phyloP scores from a whole-genome alignment of 2,329 filamentous ascomycete genomes.

The Apiospora rasikravindrae region DNA sequence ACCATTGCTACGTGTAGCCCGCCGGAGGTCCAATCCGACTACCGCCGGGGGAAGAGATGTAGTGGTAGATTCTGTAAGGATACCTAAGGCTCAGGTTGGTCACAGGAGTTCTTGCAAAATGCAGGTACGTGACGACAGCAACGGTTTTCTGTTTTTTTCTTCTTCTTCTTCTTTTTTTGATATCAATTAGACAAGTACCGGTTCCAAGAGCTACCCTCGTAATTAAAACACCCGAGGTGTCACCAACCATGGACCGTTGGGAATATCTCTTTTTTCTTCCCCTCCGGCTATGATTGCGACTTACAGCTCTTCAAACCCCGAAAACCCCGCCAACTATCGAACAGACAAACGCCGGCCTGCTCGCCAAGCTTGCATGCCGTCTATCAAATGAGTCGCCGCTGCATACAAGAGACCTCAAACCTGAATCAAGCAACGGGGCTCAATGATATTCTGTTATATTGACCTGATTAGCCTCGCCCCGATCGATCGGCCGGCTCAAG shows the following conservation, averaged over 20 bases:
- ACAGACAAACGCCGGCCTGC: neutral
- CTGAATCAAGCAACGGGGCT: neutral
- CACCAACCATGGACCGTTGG: slow-evolving; percentile 1
- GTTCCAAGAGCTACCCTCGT: neutral
- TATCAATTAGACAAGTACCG: neutral
- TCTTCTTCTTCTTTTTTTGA: no score
- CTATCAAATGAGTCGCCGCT: neutral
- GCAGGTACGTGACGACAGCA: neutral
- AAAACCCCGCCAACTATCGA: neutral
- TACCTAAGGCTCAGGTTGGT: neutral
- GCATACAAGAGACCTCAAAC: neutral
- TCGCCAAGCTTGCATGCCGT: neutral
- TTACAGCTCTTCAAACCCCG: neutral
- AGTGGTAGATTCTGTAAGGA: neutral
- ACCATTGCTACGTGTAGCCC: neutral
- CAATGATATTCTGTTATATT: neutral
- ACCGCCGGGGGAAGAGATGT: neutral
- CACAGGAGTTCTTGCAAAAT: neutral
- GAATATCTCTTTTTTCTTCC: neutral
- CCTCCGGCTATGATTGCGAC: neutral
- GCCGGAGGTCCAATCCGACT: no score
- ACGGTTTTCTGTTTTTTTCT: neutral
- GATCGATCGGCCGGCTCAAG: slow-evolving; percentile 16
- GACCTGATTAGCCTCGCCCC: neutral
- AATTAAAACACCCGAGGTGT: slow-evolving; percentile 4